A percentile compares a stretch with the other conserved stretches of the same genome.
Evolutionary conservation across 2,329 filamentous ascomycete genomes (phyloP).

Genomic region (Fusarium nanum): DNA sequence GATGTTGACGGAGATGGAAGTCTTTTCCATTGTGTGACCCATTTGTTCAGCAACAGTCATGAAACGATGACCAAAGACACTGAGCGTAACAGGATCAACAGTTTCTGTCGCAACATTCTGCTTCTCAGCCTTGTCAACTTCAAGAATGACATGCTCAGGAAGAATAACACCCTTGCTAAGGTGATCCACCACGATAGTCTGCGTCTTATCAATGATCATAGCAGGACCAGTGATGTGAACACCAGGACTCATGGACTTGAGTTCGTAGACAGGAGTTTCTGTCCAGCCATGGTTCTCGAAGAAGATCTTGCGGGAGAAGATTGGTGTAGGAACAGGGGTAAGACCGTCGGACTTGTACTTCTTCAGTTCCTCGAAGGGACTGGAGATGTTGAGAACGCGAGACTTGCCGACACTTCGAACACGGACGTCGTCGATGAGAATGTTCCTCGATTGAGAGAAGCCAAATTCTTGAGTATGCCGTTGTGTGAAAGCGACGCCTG

Average conservation of each 20-base stretch:
- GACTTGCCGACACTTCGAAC: constrained; percentile 54
- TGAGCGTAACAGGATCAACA: constrained; percentile 78
- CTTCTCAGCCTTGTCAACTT: constrained; percentile 42
- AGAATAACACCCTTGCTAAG: constrained; percentile 50
- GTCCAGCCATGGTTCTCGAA: constrained; percentile 47
- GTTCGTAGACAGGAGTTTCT: constrained; percentile 42
- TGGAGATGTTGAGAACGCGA: constrained; percentile 40
- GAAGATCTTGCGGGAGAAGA: constrained; percentile 41
- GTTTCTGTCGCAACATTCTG: constrained; percentile 48
- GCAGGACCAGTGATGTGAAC: constrained; percentile 65
- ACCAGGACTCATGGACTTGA: constrained; percentile 37
- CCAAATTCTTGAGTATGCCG: constrained; percentile 57
- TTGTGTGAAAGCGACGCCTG: constrained; percentile 48
- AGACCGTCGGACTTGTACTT: constrained; percentile 17
- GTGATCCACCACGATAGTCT: constrained; percentile 77
- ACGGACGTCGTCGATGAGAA: constrained; percentile 57
- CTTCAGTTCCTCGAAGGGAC: constrained; percentile 43
- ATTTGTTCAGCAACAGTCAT: constrained; percentile 88
- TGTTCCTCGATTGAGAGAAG: constrained; percentile 53
- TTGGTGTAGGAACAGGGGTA: constrained; percentile 25
- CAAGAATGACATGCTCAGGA: constrained; percentile 52
- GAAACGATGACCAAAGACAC: constrained; percentile 81
- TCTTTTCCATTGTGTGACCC: constrained; percentile 81
- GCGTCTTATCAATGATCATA: constrained; percentile 77
- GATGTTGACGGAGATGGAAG: constrained; percentile 80